Conservation (phyloP, 1,284 basidiomycete species). For the Golubevia pallescens region DNA sequence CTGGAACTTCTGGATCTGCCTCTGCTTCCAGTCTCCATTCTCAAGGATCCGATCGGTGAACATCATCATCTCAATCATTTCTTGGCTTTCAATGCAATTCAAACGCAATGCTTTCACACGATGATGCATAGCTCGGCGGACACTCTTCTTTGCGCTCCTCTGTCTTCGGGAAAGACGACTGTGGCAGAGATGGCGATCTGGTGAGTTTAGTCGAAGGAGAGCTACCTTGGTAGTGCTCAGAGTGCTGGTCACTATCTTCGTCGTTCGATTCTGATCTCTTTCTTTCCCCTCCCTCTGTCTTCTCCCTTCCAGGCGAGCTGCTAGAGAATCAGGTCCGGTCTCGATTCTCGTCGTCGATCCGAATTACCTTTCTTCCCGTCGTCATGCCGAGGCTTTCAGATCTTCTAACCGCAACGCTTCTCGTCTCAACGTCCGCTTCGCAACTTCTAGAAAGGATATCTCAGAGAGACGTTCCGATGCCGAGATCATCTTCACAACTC, state of each 20-base stretch:
- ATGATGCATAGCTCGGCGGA: conserved; percentile 76
- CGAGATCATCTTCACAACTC: conserved; percentile 63
- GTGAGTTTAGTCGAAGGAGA: conserved; percentile 68
- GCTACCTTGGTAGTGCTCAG: conserved; percentile 58
- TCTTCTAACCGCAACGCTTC: conserved; percentile 65
- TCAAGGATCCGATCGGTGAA: conserved; percentile 68
- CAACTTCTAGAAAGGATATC: not conserved
- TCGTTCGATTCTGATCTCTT: too few relatives aligned
- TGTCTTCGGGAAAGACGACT: conserved; percentile 80
- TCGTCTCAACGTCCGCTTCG: not conserved
- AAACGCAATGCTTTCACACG: conserved; percentile 89
- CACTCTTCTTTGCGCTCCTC: conserved; percentile 80
- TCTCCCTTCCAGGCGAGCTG: conserved; percentile 10
- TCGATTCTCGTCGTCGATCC: conserved; percentile 11
- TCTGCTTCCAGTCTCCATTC: conserved; percentile 72
- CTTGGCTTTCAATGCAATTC: conserved; percentile 79
- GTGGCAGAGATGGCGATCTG: conserved; percentile 76
- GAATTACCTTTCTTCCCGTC: conserved; percentile 64
- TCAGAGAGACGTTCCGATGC: not conserved
- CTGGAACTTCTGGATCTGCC: conserved; percentile 80
- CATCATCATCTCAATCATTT: conserved; percentile 66
- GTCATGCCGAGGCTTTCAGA: conserved; percentile 70
- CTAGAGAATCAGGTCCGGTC: conserved; percentile 14
- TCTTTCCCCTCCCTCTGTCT: not conserved
- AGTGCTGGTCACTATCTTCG: conserved; percentile 69